phyloP scores from a whole-genome alignment of 1,139 yeast genomes.

The Geotrichum macrosporum region DNA sequence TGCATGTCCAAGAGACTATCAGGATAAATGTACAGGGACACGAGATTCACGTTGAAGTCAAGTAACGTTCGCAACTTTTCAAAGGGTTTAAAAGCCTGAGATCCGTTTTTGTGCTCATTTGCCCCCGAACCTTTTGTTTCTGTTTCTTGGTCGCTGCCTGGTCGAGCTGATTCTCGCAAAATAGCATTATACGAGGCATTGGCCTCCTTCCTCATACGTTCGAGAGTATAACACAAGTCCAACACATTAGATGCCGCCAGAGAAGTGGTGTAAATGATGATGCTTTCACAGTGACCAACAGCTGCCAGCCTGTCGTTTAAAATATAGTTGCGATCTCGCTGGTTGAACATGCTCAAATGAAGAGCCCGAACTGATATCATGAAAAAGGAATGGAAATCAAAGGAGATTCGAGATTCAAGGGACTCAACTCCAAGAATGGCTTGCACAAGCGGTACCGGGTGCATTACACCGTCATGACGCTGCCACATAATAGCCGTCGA shows the following conservation, averaged over 20 bases:
- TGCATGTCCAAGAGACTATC: slow-evolving; percentile 70
- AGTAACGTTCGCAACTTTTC: slow-evolving; percentile 51
- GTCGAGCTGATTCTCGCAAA: slow-evolving; percentile 48
- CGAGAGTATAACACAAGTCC: slow-evolving; percentile 69
- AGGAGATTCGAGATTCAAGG: slow-evolving; percentile 57
- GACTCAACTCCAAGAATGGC: slow-evolving; percentile 55
- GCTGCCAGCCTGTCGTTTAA: slow-evolving; percentile 62
- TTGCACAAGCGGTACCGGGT: slow-evolving; percentile 60
- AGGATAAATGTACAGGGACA: slow-evolving; percentile 67
- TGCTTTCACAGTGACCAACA: slow-evolving; percentile 50
- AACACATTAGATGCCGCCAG: slow-evolving; percentile 76
- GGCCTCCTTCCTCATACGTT: slow-evolving; percentile 70
- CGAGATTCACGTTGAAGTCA: slow-evolving; percentile 52
- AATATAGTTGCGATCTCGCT: slow-evolving; percentile 47
- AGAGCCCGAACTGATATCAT: slow-evolving; percentile 52
- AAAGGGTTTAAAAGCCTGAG: slow-evolving; percentile 9
- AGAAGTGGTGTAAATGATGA: slow-evolving; percentile 68
- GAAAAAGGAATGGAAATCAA: slow-evolving; percentile 82
- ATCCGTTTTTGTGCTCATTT: slow-evolving; percentile 7
- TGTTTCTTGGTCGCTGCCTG: slow-evolving; percentile 15
- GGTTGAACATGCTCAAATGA: slow-evolving; percentile 62
- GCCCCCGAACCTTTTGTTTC: background rate
- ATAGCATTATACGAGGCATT: slow-evolving; percentile 70
- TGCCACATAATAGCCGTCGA: slow-evolving; percentile 71
- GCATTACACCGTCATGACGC: slow-evolving; percentile 23